These are phyloP conservation scores for Hortiboletus flavorubellus DNA, from an alignment of 768 basidiomycete genomes.

Conservation along the genomic window DNA sequence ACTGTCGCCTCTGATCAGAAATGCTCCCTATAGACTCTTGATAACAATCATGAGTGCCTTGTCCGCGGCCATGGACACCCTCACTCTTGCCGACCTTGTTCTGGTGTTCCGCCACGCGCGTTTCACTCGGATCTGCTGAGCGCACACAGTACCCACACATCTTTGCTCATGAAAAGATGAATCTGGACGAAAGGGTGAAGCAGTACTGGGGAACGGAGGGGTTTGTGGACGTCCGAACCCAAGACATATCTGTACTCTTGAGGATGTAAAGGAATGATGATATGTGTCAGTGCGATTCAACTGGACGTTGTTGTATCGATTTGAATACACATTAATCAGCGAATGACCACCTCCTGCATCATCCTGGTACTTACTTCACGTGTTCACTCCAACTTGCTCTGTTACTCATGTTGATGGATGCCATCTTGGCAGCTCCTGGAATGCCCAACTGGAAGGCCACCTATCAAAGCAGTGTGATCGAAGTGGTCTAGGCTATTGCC, in stretches of 20 bases:
- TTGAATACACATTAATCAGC: no score
- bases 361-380: no score
- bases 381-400: no score
- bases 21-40: neutral
- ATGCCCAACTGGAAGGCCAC: no score
- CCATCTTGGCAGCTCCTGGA: no score
- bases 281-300: no score
- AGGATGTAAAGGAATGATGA: neutral
- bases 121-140: constrained; percentile 11
- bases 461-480: no score
- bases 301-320: no score
- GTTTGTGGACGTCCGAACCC: constrained; percentile 8
- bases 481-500: no score
- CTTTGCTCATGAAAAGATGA: constrained; percentile 19
- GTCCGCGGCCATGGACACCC: constrained; percentile 3
- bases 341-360: no score
- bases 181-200: constrained; percentile 10
- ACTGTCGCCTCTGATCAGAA: neutral
- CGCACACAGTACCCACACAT: constrained; percentile 13
- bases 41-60: constrained; percentile 1
- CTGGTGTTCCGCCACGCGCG: constrained; percentile 2
- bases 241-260: neutral
- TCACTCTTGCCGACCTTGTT: constrained; percentile 21
- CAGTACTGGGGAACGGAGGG: constrained; percentile 11
- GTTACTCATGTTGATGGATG: no score